Conservation (phyloP, 2,329 filamentous ascomycete genomes). For the Fusarium duplospermum region DNA sequence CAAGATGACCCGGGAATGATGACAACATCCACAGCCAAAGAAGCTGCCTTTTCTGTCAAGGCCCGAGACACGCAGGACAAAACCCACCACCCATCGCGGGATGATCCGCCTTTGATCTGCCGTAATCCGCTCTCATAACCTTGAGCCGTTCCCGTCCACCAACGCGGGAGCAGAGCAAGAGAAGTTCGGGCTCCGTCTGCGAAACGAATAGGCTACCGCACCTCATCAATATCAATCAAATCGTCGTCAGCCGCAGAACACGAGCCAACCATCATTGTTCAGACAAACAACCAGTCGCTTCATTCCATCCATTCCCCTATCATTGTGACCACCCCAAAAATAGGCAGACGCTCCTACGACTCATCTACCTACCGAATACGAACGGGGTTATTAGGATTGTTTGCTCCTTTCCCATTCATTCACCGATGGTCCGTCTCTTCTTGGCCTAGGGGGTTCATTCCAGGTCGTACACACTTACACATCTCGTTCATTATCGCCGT, state of each 20-base stretch:
- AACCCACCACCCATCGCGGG: background rate
- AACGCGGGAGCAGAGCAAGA: background rate
- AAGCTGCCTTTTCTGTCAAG: constrained; percentile 10
- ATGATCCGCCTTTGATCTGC: background rate
- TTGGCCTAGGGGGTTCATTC: background rate
- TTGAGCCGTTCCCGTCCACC: background rate
- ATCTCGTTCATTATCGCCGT: background rate
- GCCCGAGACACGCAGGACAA: background rate
- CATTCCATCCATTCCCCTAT: background rate
- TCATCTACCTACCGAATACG: background rate
- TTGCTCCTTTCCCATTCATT: constrained; percentile 4
- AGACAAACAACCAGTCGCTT: background rate
- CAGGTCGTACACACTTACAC: background rate
- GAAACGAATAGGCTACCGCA: background rate
- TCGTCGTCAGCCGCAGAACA: background rate
- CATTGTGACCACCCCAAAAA: background rate
- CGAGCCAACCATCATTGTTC: background rate
- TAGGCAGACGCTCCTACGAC: background rate
- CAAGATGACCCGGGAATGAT: background rate
- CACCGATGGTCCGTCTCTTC: background rate
- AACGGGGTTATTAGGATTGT: background rate
- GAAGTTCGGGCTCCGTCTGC: background rate
- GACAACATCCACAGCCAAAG: background rate
- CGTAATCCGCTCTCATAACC: background rate
- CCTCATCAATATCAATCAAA: background rate